phyloP scores from a whole-genome alignment of 192 early-diverging fungal species.

The Backusella sp. region DNA sequence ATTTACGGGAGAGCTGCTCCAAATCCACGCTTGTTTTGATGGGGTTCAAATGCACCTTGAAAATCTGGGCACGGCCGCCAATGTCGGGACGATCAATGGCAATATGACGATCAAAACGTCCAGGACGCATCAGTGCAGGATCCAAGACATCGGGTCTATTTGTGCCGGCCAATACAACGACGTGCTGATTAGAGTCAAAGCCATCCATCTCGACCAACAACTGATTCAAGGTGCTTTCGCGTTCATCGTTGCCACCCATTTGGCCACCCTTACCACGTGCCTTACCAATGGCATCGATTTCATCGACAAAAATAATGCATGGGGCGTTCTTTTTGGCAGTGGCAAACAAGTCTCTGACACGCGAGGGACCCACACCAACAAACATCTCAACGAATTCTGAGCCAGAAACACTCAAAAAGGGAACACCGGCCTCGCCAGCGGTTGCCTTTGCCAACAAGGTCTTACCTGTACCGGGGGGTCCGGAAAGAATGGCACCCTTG shows the following conservation, averaged over 20 bases:
- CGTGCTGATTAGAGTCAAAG: conserved; percentile 83
- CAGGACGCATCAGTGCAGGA: conserved; percentile 93
- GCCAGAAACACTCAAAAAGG: conserved; percentile 97
- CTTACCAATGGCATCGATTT: conserved; percentile 99
- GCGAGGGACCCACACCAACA: conserved; percentile 94
- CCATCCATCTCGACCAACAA: conserved; percentile 99
- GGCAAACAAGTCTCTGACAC: conserved; percentile 95
- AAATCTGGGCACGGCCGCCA: conserved; percentile 92
- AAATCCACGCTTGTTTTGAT: conserved; percentile 87
- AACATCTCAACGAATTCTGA: conserved; percentile 99
- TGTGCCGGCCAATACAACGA: conserved; percentile 97
- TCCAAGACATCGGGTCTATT: conserved; percentile 98
- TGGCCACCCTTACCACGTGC: conserved; percentile 85
- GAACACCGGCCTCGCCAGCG: conserved; percentile 97
- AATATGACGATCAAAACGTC: conserved; percentile 98
- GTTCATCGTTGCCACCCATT: conserved; percentile 96
- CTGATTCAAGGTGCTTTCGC: conserved; percentile 97
- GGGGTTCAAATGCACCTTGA: conserved; percentile 93
- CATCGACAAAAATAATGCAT: conserved; percentile 99
- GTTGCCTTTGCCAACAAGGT: conserved; percentile 99
- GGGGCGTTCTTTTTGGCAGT: conserved; percentile 97
- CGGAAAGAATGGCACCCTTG: conserved; percentile 94
- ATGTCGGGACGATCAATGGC: conserved; percentile 96
- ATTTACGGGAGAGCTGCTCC: conserved; percentile 73
- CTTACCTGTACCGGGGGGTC: conserved; percentile 94